Evolutionary conservation across 345 rosid genomes (phyloP), one percentile per base, ranked within the genome.

Genomic region (Gossypium longicalyx): DNA sequence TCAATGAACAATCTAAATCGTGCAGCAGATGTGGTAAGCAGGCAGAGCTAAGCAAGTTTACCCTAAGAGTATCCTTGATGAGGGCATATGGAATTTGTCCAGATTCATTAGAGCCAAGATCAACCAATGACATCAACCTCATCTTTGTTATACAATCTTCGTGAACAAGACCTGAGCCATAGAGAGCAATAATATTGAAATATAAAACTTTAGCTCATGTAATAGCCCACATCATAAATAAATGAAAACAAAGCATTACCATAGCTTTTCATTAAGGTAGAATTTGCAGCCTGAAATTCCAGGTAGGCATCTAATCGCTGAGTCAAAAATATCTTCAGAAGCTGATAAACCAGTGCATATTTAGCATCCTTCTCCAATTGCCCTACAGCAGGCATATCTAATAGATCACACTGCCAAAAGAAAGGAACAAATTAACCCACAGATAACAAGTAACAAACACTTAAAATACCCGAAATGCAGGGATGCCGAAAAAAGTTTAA

Each of bases 71-170:
- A 63, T 82, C 90, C 78, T 81, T 87, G 78, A 92, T 91, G 52
- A 88, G 82, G 53, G 81, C 75, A 81, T 87, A 94, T 17, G 90
- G 86, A 80, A 94, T 85, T 83, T 74, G 87, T 51, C 98, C 92
- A 78, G 94, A 86, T 66, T 82, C 90, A 86, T 84, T 63, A 12
- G 86, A 88, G 61, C 90, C 87, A 68, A 94, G 91, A 79, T 92
- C 97, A 54, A 91, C 86, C 79, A 94, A 80, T 77, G 98, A 90
- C 84, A 92, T 83, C 83, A 91, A 75, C 76, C 90, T 87, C 98
- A 92, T 94, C 85, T 94, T 94, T 2, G 91, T 74, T 73, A 91
- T 82, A 76, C 97, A 92, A 56, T 92, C 96, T 78, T 94, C 97
- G 73, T 92, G 97, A 9, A 87, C 87, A 75, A 92, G 97, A 62